Percentiles rank a stretch among this genome's conserved stretches.
These are phyloP conservation scores for Pyrus communis DNA, from an alignment of 306 rosid genomes.

Conservation along the genomic window DNA sequence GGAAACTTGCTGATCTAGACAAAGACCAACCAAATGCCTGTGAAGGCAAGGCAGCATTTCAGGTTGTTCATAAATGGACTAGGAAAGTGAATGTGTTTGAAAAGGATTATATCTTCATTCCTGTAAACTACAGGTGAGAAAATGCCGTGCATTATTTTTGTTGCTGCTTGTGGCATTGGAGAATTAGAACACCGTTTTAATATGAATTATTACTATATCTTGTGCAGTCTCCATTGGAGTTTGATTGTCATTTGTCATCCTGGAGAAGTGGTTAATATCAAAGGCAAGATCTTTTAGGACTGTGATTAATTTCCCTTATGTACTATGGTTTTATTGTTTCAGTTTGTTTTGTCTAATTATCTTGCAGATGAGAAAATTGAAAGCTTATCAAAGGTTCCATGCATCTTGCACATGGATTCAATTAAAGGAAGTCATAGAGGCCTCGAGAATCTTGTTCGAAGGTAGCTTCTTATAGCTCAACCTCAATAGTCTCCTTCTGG, in stretches of 20 bases:
- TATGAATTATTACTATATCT: conserved; percentile 8
- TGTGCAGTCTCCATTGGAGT: conserved; percentile 72
- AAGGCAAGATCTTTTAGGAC: conserved; percentile 33
- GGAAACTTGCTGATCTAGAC: conserved; percentile 73
- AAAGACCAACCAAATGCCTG: conserved; percentile 49
- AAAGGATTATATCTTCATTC: conserved; percentile 62
- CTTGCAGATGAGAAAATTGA: conserved; percentile 39
- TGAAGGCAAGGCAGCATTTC: conserved; percentile 61
- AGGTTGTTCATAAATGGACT: conserved; percentile 61
- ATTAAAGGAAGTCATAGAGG: conserved; percentile 62
- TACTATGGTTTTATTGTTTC: neutral
- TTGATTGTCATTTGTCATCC: conserved; percentile 69
- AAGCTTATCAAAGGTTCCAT: conserved; percentile 43
- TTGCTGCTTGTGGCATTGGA: neutral
- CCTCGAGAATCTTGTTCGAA: conserved; percentile 51
- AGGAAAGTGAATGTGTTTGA: conserved; percentile 57
- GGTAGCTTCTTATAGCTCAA: conserved; percentile 34
- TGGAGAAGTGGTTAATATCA: conserved; percentile 39
- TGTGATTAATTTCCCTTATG: conserved; percentile 12
- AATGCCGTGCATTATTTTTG: conserved; percentile 1
- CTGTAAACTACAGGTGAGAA: conserved; percentile 61
- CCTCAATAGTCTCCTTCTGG: neutral
- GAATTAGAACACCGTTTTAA: conserved; percentile 12
- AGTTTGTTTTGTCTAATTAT: conserved; percentile 10
- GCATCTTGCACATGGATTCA: conserved; percentile 81